phyloP scores from a whole-genome alignment of 2,329 filamentous ascomycete genomes.

The Verticillium isaacii region DNA sequence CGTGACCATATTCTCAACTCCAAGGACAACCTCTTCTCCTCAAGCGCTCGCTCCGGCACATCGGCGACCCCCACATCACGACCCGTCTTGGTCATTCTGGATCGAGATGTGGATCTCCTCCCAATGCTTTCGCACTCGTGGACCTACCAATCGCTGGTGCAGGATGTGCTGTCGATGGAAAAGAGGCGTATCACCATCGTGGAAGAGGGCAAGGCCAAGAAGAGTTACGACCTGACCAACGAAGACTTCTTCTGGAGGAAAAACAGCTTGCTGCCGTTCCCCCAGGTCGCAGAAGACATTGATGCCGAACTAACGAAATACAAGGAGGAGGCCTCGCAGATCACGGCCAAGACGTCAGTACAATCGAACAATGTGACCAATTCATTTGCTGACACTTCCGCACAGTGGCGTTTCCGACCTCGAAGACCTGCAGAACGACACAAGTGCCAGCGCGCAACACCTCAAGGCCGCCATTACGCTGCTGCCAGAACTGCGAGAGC shows the following conservation, averaged over 20 bases:
- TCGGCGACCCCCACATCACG: slow-evolving; percentile 66
- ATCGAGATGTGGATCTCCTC: slow-evolving; percentile 91
- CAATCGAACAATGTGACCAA: too few relatives aligned
- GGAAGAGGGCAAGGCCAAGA: slow-evolving; percentile 78
- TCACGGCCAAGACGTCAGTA: slow-evolving; percentile 76
- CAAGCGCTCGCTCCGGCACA: slow-evolving; percentile 50
- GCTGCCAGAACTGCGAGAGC: slow-evolving; percentile 84
- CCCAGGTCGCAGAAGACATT: slow-evolving; percentile 93
- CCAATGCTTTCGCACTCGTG: slow-evolving; percentile 97
- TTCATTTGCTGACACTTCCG: background rate
- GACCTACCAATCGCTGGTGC: slow-evolving; percentile 78
- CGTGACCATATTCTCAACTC: slow-evolving; percentile 96
- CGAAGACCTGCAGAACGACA: slow-evolving; percentile 88
- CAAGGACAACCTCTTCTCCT: slow-evolving; percentile 92
- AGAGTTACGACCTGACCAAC: slow-evolving; percentile 81
- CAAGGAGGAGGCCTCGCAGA: slow-evolving; percentile 89
- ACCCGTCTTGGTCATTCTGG: slow-evolving; percentile 87
- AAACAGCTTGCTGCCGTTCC: slow-evolving; percentile 87
- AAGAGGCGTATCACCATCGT: slow-evolving; percentile 90
- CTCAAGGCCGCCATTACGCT: slow-evolving; percentile 93
- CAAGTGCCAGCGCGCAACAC: slow-evolving; percentile 84
- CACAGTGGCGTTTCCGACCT: slow-evolving; percentile 73
- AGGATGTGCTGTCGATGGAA: slow-evolving; percentile 52
- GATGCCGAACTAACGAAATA: slow-evolving; percentile 90
- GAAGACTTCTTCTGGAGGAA: slow-evolving; percentile 97